phyloP scores from a whole-genome alignment of 75 land plant species.

The Chamaecyparis obtusa region DNA sequence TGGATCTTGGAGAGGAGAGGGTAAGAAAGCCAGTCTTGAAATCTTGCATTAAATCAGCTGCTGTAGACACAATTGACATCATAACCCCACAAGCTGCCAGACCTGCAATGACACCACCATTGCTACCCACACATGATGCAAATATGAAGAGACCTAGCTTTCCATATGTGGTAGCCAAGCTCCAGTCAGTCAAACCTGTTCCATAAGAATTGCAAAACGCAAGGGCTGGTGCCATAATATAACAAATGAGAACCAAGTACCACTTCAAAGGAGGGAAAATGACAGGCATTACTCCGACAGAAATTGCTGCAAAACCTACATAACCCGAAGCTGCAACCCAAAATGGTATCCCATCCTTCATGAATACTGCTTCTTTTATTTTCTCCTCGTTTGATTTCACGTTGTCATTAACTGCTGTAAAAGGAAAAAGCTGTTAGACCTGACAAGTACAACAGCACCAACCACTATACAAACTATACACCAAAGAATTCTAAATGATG shows the following conservation, averaged over 20 bases:
- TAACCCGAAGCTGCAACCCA: constrained; percentile 53
- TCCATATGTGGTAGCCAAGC: constrained; percentile 67
- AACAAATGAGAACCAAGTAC: constrained; percentile 55
- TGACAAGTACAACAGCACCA: background rate
- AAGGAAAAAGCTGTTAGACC: background rate
- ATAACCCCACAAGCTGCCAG: constrained; percentile 78
- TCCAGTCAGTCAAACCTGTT: constrained; percentile 79
- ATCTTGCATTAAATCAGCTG: constrained; percentile 83
- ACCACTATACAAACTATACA: background rate
- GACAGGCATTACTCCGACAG: constrained; percentile 37
- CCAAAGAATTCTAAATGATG: background rate
- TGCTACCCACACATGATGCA: constrained; percentile 52
- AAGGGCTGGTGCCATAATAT: constrained; percentile 59
- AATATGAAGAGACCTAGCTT: constrained; percentile 76
- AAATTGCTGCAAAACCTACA: constrained; percentile 50
- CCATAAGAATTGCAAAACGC: constrained; percentile 89
- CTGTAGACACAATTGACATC: constrained; percentile 86
- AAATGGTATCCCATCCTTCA: constrained; percentile 49
- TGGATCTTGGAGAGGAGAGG: constrained; percentile 61
- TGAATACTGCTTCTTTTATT: constrained; percentile 29
- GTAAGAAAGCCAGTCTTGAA: constrained; percentile 77
- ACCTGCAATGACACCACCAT: constrained; percentile 73
- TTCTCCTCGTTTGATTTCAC: constrained; percentile 24
- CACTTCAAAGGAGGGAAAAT: constrained; percentile 65
- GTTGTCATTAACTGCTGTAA: background rate